Conservation (phyloP, 495 filamentous ascomycete genomes). For the Aspergillus campestris region DNA sequence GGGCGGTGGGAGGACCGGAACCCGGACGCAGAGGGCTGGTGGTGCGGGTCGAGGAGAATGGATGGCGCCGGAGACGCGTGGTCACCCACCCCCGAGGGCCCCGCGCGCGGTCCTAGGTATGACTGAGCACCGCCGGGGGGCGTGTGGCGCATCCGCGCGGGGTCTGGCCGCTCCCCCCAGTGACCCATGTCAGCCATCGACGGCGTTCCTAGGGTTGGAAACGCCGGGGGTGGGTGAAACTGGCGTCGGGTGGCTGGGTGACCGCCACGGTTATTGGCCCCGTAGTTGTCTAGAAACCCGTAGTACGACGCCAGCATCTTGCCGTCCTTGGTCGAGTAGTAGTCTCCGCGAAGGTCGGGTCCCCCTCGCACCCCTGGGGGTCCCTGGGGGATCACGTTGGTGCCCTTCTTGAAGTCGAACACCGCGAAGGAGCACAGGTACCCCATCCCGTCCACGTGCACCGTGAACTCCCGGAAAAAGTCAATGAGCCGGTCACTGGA, state of each 20-base stretch:
- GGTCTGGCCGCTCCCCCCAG: slow-evolving; percentile 40
- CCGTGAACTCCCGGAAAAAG: slow-evolving; percentile 95
- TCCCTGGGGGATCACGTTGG: slow-evolving; percentile 44
- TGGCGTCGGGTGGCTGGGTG: slow-evolving; percentile 38
- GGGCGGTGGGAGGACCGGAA: slow-evolving; percentile 34
- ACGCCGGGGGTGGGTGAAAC: slow-evolving; percentile 73
- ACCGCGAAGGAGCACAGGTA: slow-evolving; percentile 95
- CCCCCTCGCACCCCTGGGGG: slow-evolving; percentile 23
- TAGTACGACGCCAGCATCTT: slow-evolving; percentile 96
- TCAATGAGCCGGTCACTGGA: slow-evolving; percentile 91
- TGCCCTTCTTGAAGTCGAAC: slow-evolving; percentile 90
- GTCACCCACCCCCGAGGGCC: slow-evolving; percentile 20
- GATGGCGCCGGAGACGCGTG: slow-evolving; percentile 44
- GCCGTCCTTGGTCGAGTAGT: slow-evolving; percentile 88
- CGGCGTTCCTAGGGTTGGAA: slow-evolving; percentile 62
- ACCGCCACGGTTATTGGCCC: slow-evolving; percentile 50
- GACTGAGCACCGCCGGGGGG: slow-evolving; percentile 15
- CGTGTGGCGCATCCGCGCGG: slow-evolving; percentile 20
- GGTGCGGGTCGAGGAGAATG: slow-evolving; percentile 75
- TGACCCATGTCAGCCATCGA: slow-evolving; percentile 41
- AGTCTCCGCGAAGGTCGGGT: slow-evolving; percentile 73
- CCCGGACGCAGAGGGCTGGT: slow-evolving; percentile 62
- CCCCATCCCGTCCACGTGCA: slow-evolving; percentile 92
- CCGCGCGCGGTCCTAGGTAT: slow-evolving; percentile 12
- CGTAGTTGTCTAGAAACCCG: slow-evolving; percentile 88